Base-by-base conservation (phyloP, 352 stramenopile species). In the Phytophthora pini region DNA sequence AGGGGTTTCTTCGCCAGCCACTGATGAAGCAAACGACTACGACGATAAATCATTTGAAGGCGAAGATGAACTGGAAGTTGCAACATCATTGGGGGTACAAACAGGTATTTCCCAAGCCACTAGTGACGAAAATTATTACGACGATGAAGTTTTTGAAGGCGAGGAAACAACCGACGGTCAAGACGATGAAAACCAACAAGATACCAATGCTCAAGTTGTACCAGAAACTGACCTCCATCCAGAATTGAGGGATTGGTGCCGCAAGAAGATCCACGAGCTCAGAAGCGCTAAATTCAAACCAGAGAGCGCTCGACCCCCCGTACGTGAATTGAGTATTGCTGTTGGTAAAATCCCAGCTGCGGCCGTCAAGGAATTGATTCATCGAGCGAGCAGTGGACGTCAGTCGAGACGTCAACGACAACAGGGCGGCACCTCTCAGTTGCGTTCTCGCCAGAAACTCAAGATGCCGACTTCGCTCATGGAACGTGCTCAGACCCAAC, bases 401-500 rank as follows among this genome's bases (percentile, higher is more conserved):
- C 7, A 15, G 10, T 5, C 2, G 2, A 5, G 43, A n/a, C 27
- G 6, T 20, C n/a, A 22, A 5, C 45, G 24, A 41, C 17, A 46
- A 22, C 49, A 46, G 17, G 26, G 31, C 1, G 7, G 26, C 13
- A 56, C 15, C 9, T 56, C 41, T 24, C 27, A 31, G 45, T n/a
- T 55, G n/a, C 22, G 5, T 59, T 34, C 8, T 29, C 44, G n/a
- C 7, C 24, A 57, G 15, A 56, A 61, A 5, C 5, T 64, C 4
- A 52, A 56, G 13, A 41, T 53, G 5, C 32, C 67, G 15, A 22
- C 24, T 9, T 52, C 53, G 24, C 32, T 82, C 13, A 46, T 77
- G 36, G 40, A 60, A 27, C 59, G 46, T 20, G 70, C 52, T 44
- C 65, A 68, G 12, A 68, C 41, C 2, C 26, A 69, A 27, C 48